Evolutionary conservation across 345 rosid genomes (phyloP).

Genomic region (Murraya koenigii): DNA sequence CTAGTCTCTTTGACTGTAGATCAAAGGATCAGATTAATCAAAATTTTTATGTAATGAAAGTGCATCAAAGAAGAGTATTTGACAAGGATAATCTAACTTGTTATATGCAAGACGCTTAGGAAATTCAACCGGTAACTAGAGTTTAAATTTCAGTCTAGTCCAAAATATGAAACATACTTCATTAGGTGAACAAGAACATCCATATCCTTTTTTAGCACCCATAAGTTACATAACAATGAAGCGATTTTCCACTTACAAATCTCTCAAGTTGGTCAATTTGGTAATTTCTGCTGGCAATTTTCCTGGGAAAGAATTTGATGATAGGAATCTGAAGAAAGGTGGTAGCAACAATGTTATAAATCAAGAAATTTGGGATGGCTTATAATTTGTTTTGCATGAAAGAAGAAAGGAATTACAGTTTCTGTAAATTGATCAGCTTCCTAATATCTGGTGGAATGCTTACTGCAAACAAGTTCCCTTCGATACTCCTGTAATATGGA

Average conservation of each 20-base stretch:
- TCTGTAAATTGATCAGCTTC: conserved; percentile 52
- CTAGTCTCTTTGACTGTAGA: background rate
- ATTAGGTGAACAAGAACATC: background rate
- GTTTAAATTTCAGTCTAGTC: background rate
- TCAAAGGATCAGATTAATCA: background rate
- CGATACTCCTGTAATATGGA: conserved; percentile 61
- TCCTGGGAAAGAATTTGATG: conserved; percentile 78
- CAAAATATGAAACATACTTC: background rate
- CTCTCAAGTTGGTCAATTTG: conserved; percentile 60
- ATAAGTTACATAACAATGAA: background rate
- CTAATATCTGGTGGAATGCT: conserved; percentile 70
- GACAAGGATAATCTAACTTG: background rate
- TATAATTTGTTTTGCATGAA: conserved; percentile 9
- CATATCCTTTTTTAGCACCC: background rate
- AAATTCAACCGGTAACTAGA: background rate
- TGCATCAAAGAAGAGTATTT: background rate
- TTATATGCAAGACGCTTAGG: background rate
- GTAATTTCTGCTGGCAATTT: conserved; percentile 48
- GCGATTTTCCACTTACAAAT: conserved; percentile 53
- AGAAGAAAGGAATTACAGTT: conserved; percentile 44
- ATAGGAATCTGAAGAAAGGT: conserved; percentile 43
- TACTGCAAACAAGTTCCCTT: conserved; percentile 76
- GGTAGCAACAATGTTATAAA: background rate
- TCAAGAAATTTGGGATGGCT: background rate
- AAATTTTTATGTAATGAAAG: background rate